Conservation (phyloP, 192 early-diverging fungal species). For the Umbelopsis vinacea region DNA sequence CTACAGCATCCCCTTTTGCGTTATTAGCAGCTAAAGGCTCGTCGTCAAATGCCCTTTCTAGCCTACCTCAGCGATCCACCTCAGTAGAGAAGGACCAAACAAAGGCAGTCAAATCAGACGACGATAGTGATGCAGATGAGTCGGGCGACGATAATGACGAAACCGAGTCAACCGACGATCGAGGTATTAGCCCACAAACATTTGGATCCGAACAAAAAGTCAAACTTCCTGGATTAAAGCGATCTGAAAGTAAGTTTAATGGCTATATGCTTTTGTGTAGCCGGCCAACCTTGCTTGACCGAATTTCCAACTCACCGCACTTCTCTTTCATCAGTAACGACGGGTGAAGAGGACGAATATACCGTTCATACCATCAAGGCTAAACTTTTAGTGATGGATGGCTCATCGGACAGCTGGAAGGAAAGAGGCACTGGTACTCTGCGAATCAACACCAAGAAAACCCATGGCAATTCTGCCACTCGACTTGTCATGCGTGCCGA, state of each 20-base stretch:
- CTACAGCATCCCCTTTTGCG: constrained; percentile 41
- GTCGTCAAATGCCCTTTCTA: constrained; percentile 18
- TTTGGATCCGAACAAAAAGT: constrained; percentile 37
- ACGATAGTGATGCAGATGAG: constrained; percentile 22
- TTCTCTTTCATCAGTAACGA: constrained; percentile 32
- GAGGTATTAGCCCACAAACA: constrained; percentile 8
- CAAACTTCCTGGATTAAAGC: constrained; percentile 38
- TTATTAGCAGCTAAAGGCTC: constrained; percentile 26
- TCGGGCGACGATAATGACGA: constrained; percentile 25
- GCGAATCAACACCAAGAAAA: constrained; percentile 35
- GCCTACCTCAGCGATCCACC: constrained; percentile 19
- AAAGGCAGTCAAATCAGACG: constrained; percentile 16
- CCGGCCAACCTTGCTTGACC: too few species aligned
- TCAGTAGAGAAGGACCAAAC: constrained; percentile 11
- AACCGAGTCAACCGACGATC: not conserved
- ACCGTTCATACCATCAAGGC: constrained; percentile 41
- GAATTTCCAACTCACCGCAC: too few species aligned
- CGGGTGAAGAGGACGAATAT: constrained; percentile 49
- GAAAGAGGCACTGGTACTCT: constrained; percentile 50
- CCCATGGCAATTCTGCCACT: constrained; percentile 9
- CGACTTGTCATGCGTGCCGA: constrained; percentile 50
- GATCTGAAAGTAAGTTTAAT: constrained; percentile 30
- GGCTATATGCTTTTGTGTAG: too few species aligned
- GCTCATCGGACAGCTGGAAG: constrained; percentile 30
- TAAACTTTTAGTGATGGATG: constrained; percentile 46